A percentile compares a stretch with the other conserved stretches of the same genome.
phyloP scores from a whole-genome alignment of 108 stramenopile species.

The Nitzschia putrida region DNA sequence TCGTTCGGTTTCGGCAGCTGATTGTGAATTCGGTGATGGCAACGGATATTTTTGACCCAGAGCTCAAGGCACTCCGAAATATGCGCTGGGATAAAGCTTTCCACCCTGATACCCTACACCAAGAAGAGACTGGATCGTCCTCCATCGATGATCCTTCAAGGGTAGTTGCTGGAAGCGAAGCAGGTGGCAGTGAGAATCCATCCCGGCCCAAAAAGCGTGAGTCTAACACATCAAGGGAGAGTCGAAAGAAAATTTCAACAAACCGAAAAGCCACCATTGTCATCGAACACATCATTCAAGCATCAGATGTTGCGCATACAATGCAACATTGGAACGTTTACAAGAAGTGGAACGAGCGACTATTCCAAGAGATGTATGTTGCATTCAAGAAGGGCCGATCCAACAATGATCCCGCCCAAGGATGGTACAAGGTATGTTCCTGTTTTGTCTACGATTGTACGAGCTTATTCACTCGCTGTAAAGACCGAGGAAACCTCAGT shows the following conservation, averaged over 20 bases:
- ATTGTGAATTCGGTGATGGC: slow-evolving; percentile 18
- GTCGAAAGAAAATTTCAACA: no score
- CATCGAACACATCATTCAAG: slow-evolving; percentile 53
- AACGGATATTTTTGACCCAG: slow-evolving; percentile 19
- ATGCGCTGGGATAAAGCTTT: slow-evolving; percentile 19
- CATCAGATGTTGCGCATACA: slow-evolving; percentile 50
- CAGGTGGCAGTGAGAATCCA: no score
- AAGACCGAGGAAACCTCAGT: no score
- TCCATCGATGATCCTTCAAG: neutral
- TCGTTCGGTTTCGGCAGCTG: slow-evolving; percentile 13
- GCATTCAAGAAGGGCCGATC: slow-evolving; percentile 29
- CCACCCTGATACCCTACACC: neutral
- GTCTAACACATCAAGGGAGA: no score
- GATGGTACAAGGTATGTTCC: slow-evolving; percentile 34
- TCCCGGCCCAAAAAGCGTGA: no score
- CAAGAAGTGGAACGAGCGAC: slow-evolving; percentile 1
- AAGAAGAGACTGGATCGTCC: slow-evolving; percentile 1
- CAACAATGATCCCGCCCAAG: slow-evolving; percentile 35
- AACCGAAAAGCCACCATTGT: slow-evolving; percentile 48
- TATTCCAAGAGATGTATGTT: slow-evolving; percentile 43
- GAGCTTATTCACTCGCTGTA: no score
- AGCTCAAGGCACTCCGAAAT: slow-evolving; percentile 9
- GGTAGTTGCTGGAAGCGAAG: neutral
- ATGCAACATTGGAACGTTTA: slow-evolving; percentile 23
- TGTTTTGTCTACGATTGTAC: no score